Conservation (phyloP, 176 grass and related monocot genomes). For the Hyparrhenia diplandra region DNA sequence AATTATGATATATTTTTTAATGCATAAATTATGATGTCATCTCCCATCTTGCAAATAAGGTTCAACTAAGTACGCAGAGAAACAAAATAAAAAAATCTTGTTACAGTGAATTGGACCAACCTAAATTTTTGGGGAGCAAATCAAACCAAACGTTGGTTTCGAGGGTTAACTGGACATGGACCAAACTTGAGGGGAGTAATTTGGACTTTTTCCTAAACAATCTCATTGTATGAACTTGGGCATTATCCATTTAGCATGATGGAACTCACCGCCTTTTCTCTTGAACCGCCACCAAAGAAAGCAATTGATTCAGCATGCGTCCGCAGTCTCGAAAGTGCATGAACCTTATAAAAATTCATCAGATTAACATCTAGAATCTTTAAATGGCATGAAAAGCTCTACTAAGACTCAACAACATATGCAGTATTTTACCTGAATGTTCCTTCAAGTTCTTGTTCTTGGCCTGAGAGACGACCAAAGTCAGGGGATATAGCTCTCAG, state of each 20-base stretch:
- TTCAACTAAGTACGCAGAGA: too few relatives aligned
- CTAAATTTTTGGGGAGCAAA: not conserved
- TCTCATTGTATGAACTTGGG: not conserved
- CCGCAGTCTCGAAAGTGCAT: slow-evolving; percentile 92
- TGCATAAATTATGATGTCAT: too few relatives aligned
- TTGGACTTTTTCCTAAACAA: not conserved
- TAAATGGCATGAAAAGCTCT: slow-evolving; percentile 1
- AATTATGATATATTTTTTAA: too few relatives aligned
- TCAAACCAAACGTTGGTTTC: not conserved
- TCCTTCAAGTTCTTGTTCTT: slow-evolving; percentile 97
- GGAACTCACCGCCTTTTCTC: slow-evolving; percentile 81
- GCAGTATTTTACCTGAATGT: slow-evolving; percentile 70
- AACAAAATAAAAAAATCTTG: too few relatives aligned
- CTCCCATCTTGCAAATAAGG: too few relatives aligned
- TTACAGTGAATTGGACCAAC: not conserved
- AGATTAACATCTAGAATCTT: slow-evolving; percentile 26
- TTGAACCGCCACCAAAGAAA: slow-evolving; percentile 98
- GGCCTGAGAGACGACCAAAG: slow-evolving; percentile 85
- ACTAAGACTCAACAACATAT: not conserved
- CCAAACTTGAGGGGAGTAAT: not conserved
- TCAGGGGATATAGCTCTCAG: slow-evolving; percentile 85
- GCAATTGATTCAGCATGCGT: slow-evolving; percentile 99
- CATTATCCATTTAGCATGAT: not conserved
- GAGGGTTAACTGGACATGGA: not conserved
- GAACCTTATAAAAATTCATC: slow-evolving; percentile 51